phyloP scores from a whole-genome alignment of 805 yeast genomes.

The Ascoidea asiatica region DNA sequence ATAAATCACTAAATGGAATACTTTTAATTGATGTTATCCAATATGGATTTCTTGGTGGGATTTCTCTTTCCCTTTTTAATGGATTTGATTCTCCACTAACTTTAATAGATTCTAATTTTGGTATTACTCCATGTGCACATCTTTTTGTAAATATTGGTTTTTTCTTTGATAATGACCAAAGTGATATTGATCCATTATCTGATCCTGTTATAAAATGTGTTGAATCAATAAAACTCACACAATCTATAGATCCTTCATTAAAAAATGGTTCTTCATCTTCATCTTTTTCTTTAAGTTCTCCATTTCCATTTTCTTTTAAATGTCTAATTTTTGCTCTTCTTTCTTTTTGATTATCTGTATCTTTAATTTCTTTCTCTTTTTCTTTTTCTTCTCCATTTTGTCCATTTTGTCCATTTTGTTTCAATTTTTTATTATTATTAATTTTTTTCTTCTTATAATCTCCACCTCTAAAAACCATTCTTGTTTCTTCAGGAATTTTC shows the following conservation, averaged over 20 bases:
- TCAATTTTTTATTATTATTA: conserved; percentile 18
- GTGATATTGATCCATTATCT: conserved; percentile 80
- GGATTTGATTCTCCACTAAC: conserved; percentile 37
- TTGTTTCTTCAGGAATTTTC: conserved; percentile 92
- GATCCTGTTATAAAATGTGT: conserved; percentile 89
- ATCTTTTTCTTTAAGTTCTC: conserved; percentile 22
- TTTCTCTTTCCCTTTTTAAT: conserved; percentile 26
- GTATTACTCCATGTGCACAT: conserved; percentile 64
- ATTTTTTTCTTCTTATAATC: conserved; percentile 29
- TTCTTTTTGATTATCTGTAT: conserved; percentile 29
- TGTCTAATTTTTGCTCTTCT: conserved; percentile 20
- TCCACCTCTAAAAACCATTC: conserved; percentile 88
- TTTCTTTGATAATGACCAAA: conserved; percentile 87
- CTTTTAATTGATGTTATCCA: conserved; percentile 78
- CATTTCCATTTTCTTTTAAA: too few relatives aligned
- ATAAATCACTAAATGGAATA: conserved; percentile 72
- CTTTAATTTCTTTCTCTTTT: conserved; percentile 18
- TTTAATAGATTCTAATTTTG: conserved; percentile 32
- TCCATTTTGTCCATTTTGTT: conserved; percentile 17
- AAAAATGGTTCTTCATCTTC: conserved; percentile 25
- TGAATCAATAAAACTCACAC: conserved; percentile 84
- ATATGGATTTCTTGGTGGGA: conserved; percentile 68
- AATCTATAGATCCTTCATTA: conserved; percentile 82
- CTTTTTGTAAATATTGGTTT: conserved; percentile 65
- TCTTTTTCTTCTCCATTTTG: conserved; percentile 18